Base-by-base conservation (phyloP, 345 rosid genomes). In the Clausena lansium region DNA sequence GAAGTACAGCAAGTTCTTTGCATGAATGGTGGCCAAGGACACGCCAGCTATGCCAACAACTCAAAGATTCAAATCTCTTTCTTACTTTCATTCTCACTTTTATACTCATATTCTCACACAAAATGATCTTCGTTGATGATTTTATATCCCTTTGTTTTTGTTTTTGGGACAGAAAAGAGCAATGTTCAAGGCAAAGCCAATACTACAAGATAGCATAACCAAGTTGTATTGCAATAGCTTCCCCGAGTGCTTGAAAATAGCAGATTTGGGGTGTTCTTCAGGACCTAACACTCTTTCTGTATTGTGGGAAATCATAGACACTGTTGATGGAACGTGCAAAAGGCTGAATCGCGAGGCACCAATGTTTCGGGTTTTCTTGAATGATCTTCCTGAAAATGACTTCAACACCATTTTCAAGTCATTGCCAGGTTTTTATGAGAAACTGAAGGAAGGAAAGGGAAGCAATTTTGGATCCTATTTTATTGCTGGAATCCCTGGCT, bases 251-350 rank as follows among this genome's bases (percentile, higher is more conserved):
- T 27, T 84, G 27, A 76, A 14, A 17, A 68, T 81, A 32, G 80
- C 73, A 3, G 84, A 83, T 70, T 60, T 83, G 58, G 86, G 86
- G 13, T 80, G 84, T 57, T 83, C 84, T 15, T 9, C 80, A 11
- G 82, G 86, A 24, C 76, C 82, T 6, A 80, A 83, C 41, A 52
- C 76, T 0, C 69, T 80, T 17, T 57, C 67, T 2, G 70, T 71
- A 22, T 41, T 75, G 3, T 78, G 78, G 7, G 63, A 78, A 28
- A 52, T 78, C 70, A 38, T 81, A 2, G 69, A 75, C 19, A 32
- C 62, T 14, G 62, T 78, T 0, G 32, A 70, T n/a, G 36, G 28
- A 14, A 4, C 35, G 11, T 58, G 73, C 30, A 32, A 22, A 22
- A 30, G 25, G 8, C 41, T 66, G 65, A 30, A 67, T 9, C 64